Evolutionary conservation across 1,139 yeast genomes (phyloP).

Genomic region (Geotrichum europaeum): DNA sequence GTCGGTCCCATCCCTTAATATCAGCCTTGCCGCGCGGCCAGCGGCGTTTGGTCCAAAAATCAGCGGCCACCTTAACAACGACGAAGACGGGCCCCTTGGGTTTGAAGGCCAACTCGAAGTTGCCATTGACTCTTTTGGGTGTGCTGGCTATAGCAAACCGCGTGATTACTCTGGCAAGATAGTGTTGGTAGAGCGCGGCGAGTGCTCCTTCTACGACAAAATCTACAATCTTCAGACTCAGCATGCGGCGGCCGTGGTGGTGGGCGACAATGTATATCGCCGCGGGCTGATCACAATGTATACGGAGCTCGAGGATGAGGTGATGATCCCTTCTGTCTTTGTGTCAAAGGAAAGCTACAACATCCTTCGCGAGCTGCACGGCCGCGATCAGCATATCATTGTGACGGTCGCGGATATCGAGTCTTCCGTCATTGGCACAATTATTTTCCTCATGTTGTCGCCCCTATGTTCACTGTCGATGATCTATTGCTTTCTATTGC

Average conservation of each 20-base stretch:
- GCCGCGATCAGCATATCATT: constrained; percentile 26
- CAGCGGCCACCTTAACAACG: constrained; percentile 15
- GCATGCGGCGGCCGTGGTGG: constrained; percentile 41
- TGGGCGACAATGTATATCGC: constrained; percentile 36
- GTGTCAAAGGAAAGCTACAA: constrained; percentile 34
- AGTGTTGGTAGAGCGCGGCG: constrained; percentile 38
- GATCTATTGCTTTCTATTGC: constrained; percentile 34
- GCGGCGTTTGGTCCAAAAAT: constrained; percentile 36
- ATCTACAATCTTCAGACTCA: constrained; percentile 34
- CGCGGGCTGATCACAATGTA: constrained; percentile 37
- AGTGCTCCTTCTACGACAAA: constrained; percentile 38
- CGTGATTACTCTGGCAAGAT: constrained; percentile 26
- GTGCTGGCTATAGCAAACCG: constrained; percentile 22
- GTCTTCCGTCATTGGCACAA: constrained; percentile 34
- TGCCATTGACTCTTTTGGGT: constrained; percentile 12
- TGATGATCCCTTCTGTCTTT: constrained; percentile 37
- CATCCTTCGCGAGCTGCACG: constrained; percentile 20
- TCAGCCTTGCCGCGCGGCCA: constrained; percentile 32
- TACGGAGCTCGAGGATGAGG: constrained; percentile 30
- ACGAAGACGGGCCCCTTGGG: neutral
- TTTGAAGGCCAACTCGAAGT: constrained; percentile 3
- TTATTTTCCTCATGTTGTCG: constrained; percentile 37
- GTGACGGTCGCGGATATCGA: constrained; percentile 31
- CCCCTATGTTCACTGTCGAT: constrained; percentile 39
- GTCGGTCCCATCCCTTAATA: constrained; percentile 26